Base-by-base conservation (phyloP, 139 green algal genomes). In the Axilococcus clingmanii region DNA sequence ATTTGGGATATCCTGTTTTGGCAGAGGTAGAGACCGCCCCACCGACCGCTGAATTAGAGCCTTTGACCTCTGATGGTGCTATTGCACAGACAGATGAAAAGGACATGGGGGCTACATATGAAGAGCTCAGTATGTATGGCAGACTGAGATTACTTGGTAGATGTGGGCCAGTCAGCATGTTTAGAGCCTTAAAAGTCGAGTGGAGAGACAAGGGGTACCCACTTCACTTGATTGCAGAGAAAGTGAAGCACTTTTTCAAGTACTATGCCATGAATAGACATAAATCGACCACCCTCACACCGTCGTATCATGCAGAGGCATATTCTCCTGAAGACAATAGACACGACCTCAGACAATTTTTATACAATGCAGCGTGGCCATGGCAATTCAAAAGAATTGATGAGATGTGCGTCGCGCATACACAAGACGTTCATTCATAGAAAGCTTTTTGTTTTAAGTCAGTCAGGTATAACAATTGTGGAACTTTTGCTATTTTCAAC, bases 61-160 rank as follows among this genome's bases (percentile, higher is more conserved):
- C 91, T 0, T 64, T 94, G 17, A 22, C 43, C 22, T 49, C 55
- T 1, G 65, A 58, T 15, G 74, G 72, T 8, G 40, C 47, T 7
- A 36, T 57, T 16, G 55, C 36, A 11, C 84, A 96, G 78, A 85
- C 68, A 7, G 88, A 95, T 57, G 84, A 95, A 67, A 74, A 59
- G 2, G 89, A 97, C 65, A 97, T 97, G 89, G 88, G 88, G 9
- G 91, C 94, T 79, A 91, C 78, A 1, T 96, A 98, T 52, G 83
- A 86, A 29, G 88, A 96, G 77, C 76, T 97, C 23, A 69, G 69
- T 3, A 49, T 94, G 15, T 97, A 86, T 56, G 91, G 91, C 12
- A 70, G 83, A 23, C 75, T 96, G 59, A 68, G 90, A 46, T 94
- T 95, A 77, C 71, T 96, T 17, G 47, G 55, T 7, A 72, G 82